Base-by-base conservation (phyloP, 2,329 filamentous ascomycete species). In the Scolecobasidium constrictum region DNA sequence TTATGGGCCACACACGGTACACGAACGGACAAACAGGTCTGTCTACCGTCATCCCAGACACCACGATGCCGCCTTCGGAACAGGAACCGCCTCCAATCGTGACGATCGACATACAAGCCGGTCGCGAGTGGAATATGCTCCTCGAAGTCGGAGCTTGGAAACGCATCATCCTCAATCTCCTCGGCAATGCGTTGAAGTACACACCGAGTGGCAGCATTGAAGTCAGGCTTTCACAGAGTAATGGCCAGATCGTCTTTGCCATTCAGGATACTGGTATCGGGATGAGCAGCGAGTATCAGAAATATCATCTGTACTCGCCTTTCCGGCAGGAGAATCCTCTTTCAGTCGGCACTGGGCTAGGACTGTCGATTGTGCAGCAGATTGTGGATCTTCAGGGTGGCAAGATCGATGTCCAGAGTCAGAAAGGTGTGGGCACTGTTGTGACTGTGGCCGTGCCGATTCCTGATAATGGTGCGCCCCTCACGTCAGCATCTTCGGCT, bases 261-360 rank as follows among this genome's bases (percentile, higher is more conserved):
- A 15, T 36, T 15, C 12, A 66, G 0, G 81, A 85, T 49, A 78
- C 80, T 0, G 81, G 81, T 1, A 69, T 68, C 35, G 81, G 81
- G 2, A 85, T 85, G 22, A 71, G 71, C 0, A 64, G 72, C 4
- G 74, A 81, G 9, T 85, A 76, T 48, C 58, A 82, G 6, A 65
- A 70, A 16, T 69, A 73, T 6, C 67, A 70, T 12, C 56, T 83
- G 0, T 84, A 78, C 52, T 73, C 70, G 0, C 75, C 78, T 0
- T 83, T 83, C 47, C 58, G 67, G 0, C 80, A 85, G 47, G 81
- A 84, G 50, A 69, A 82, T 38, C 58, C 64, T 0, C 55, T 84
- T 1, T 65, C 71, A 0, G 68, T 72, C 0, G 80, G 80, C 0
- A 73, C 75, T 0, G 80, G 80, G 0, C 62, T 85, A 0, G 81